Base-by-base conservation (phyloP, 306 rosid genomes). In the Carpinus fangiana region DNA sequence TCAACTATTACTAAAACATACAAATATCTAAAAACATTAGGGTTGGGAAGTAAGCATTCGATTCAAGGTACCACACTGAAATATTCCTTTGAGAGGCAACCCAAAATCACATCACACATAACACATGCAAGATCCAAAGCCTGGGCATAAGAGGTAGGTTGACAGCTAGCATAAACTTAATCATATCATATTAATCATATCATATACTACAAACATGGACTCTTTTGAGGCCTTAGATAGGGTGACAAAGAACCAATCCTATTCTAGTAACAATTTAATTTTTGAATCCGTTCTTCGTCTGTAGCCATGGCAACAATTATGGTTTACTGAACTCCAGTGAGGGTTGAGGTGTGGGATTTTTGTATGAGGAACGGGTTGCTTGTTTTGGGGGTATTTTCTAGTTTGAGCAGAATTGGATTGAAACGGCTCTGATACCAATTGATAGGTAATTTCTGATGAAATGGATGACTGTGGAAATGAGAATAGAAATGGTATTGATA, bases 11-110 rank as follows among this genome's bases (percentile, higher is more conserved):
- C 48, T 67, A 56, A 18, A 50, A 62, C 16, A 55, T 52, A 46
- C n/a, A 43, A 72, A 79, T 67, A 79, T 61, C 72, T 57, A 16
- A 82, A 28, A 73, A 48, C 78, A 73, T 73, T 61, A 38, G 47
- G 69, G 64, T 26, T 41, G n/a, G 28, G 38, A 12, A 59, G 51
- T 18, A 66, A 38, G n/a, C 72, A 13, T 41, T 41, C 50, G 10
- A 36, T 17, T 18, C 31, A 66, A 41, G 16, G 5, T 18, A 66
- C 20, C 13, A n/a, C 72, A 66, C 50, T 4, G 8, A 41, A 41
- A 41, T 38, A n/a, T 16, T 66, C 26, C 72, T 16, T 66, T 1
- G 2, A 65, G 71, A 23, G 50, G 72, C 31, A n/a, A 66, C 17
- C 47, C 48, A 38, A 38, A 41, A 43, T 66, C 17, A 28, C n/a